A percentile compares a stretch with the other conserved stretches of the same genome.
phyloP scores from a whole-genome alignment of 1,284 basidiomycete genomes.

The Schizophyllum commune region DNA sequence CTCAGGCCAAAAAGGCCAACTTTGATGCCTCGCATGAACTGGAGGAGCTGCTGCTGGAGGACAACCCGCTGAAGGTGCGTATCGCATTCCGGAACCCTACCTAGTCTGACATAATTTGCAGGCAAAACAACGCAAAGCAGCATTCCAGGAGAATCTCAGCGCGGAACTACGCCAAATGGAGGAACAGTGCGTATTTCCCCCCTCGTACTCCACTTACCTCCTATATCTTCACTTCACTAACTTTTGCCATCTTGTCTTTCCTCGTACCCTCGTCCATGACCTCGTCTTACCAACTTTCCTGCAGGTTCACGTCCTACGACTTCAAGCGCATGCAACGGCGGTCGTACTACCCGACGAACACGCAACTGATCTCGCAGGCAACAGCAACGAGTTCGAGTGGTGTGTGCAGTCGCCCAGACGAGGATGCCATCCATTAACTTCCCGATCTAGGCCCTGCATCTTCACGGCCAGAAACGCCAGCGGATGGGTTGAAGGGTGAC shows the following conservation, averaged over 20 bases:
- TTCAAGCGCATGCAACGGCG: slow-evolving; percentile 78
- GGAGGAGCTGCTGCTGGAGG: slow-evolving; percentile 91
- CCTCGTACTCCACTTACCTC: no score
- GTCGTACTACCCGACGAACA: slow-evolving; percentile 76
- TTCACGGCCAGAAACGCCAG: background rate
- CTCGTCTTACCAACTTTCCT: background rate
- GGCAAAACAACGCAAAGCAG: slow-evolving; percentile 79
- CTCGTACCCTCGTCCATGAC: background rate
- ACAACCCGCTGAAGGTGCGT: slow-evolving; percentile 80
- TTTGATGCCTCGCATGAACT: slow-evolving; percentile 99
- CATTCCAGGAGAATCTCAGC: slow-evolving; percentile 81
- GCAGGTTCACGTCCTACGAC: slow-evolving; percentile 75
- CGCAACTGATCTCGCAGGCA: slow-evolving; percentile 51
- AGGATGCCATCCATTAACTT: background rate
- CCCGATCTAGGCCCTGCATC: background rate
- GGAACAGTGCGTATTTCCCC: slow-evolving; percentile 68
- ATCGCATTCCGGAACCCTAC: no score
- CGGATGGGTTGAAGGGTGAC: background rate
- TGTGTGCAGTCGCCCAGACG: background rate
- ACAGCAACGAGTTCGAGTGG: slow-evolving; percentile 27
- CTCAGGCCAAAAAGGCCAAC: slow-evolving; percentile 91
- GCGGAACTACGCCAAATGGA: slow-evolving; percentile 96
- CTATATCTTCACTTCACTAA: no score
- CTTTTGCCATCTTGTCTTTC: background rate
- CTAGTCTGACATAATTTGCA: background rate